phyloP scores from a whole-genome alignment of 306 rosid genomes.

The Fragaria iinumae region DNA sequence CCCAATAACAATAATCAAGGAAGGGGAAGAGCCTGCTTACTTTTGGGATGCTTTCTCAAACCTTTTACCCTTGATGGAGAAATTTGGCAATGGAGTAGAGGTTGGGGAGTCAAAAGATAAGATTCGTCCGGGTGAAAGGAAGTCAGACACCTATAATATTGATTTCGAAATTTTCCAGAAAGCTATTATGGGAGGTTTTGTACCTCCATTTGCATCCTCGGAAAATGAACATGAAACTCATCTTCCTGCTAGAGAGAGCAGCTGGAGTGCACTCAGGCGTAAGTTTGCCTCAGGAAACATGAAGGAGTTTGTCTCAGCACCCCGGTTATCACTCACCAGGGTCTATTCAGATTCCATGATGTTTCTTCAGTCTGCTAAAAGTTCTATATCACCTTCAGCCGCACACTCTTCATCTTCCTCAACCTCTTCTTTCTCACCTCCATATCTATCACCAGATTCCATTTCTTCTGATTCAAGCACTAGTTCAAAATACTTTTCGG shows the following conservation, averaged over 20 bases:
- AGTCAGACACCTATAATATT: conserved; percentile 58
- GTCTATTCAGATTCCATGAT: conserved; percentile 82
- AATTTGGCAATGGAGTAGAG: conserved; percentile 43
- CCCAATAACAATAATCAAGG: conserved; percentile 58
- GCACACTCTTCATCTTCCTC: conserved; percentile 39
- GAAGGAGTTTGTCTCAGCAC: conserved; percentile 78
- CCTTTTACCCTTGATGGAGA: conserved; percentile 79
- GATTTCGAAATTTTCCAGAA: conserved; percentile 86
- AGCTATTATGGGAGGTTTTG: conserved; percentile 88
- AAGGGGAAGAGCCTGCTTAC: conserved; percentile 70
- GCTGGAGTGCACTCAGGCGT: conserved; percentile 85
- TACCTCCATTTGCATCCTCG: conserved; percentile 84
- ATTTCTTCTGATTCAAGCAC: conserved; percentile 76
- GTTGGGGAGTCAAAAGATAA: conserved; percentile 34
- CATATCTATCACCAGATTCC: conserved; percentile 80
- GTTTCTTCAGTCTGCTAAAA: conserved; percentile 54
- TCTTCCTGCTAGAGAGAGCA: conserved; percentile 91
- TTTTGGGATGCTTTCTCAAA: conserved; percentile 85
- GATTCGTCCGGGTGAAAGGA: conserved; percentile 58
- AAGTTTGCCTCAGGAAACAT: conserved; percentile 61
- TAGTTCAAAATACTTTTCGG: conserved; percentile 56
- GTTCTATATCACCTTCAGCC: conserved; percentile 50
- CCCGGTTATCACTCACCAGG: conserved; percentile 65
- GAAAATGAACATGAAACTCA: conserved; percentile 81
- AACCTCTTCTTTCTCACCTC: conserved; percentile 53